phyloP scores from a whole-genome alignment of 495 filamentous ascomycete genomes.

The Daldinia decipiens region DNA sequence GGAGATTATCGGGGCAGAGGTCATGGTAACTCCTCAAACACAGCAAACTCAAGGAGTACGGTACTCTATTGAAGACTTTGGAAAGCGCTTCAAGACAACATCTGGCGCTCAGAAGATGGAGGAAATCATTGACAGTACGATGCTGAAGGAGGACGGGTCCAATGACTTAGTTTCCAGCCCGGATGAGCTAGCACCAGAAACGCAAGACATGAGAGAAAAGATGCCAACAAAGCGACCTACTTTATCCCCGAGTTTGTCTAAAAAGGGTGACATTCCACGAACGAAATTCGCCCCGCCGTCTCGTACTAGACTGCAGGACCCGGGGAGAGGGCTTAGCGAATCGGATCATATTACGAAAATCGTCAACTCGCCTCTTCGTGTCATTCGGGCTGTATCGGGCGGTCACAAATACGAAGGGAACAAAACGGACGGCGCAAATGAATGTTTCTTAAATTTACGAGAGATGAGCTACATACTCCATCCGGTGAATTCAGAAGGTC shows the following conservation, averaged over 20 bases:
- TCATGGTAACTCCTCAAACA: background rate
- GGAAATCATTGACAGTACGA: conserved; percentile 23
- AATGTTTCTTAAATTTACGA: conserved; percentile 35
- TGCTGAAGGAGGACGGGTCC: background rate
- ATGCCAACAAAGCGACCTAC: conserved; percentile 20
- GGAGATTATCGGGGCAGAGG: conserved; percentile 9
- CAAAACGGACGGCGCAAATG: background rate
- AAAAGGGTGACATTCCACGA: conserved; percentile 35
- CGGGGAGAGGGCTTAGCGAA: background rate
- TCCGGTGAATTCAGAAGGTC: conserved; percentile 23
- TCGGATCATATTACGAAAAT: conserved; percentile 19
- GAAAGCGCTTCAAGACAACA: conserved; percentile 14
- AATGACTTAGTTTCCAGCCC: conserved; percentile 28
- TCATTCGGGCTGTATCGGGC: conserved; percentile 42
- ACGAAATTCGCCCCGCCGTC: conserved; percentile 29
- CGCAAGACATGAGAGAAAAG: conserved; percentile 25
- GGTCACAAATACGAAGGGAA: conserved; percentile 27
- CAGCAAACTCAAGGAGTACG: background rate
- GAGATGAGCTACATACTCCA: conserved; percentile 31
- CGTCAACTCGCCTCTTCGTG: conserved; percentile 25
- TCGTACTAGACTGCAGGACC: conserved; percentile 6
- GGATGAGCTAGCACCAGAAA: conserved; percentile 30
- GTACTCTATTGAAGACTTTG: conserved; percentile 9
- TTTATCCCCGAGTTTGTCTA: conserved; percentile 39
- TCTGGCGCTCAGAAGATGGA: conserved; percentile 5